Conservation (phyloP, 352 stramenopile species). For the Phytopythium vexans region DNA sequence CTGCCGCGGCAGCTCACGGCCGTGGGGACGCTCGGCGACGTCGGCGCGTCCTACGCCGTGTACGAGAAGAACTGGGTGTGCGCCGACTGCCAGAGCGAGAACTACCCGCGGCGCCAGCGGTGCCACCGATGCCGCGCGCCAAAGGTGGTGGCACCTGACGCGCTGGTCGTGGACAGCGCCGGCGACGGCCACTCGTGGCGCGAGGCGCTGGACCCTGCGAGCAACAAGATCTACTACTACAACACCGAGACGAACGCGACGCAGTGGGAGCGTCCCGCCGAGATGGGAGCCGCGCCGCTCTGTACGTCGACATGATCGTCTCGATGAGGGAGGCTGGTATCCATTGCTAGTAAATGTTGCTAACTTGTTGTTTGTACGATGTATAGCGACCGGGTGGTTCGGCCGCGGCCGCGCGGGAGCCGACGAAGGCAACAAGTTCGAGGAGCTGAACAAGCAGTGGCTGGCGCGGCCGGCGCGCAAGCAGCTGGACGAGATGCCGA, state of each 20-base stretch:
- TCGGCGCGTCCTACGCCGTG: conserved; percentile 85
- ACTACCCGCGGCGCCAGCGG: conserved; percentile 72
- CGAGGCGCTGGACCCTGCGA: conserved; percentile 88
- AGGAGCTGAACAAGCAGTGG: conserved; percentile 82
- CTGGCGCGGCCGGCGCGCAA: conserved; percentile 84
- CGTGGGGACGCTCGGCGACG: conserved; percentile 78
- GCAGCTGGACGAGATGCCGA: conserved; percentile 89
- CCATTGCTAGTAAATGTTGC: no score
- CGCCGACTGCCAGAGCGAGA: conserved; percentile 77
- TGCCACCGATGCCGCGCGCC: conserved; percentile 81
- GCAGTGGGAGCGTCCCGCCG: conserved; percentile 87
- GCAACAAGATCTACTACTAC: conserved; percentile 94
- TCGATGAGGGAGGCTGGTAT: neutral
- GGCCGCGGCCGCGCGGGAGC: conserved; percentile 84
- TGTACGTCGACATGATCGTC: conserved; percentile 14
- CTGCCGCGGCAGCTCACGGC: conserved; percentile 63
- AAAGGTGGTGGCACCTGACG: conserved; percentile 62
- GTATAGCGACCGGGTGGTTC: conserved; percentile 88
- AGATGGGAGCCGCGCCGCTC: conserved; percentile 90
- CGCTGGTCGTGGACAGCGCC: conserved; percentile 50
- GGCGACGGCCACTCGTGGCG: conserved; percentile 73
- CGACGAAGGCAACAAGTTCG: conserved; percentile 70
- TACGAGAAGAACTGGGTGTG: conserved; percentile 91
- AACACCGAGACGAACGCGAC: conserved; percentile 85
- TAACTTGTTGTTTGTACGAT: no score